Evolutionary conservation across 495 filamentous ascomycete genomes (phyloP).

Genomic region (Neurospora sp.): DNA sequence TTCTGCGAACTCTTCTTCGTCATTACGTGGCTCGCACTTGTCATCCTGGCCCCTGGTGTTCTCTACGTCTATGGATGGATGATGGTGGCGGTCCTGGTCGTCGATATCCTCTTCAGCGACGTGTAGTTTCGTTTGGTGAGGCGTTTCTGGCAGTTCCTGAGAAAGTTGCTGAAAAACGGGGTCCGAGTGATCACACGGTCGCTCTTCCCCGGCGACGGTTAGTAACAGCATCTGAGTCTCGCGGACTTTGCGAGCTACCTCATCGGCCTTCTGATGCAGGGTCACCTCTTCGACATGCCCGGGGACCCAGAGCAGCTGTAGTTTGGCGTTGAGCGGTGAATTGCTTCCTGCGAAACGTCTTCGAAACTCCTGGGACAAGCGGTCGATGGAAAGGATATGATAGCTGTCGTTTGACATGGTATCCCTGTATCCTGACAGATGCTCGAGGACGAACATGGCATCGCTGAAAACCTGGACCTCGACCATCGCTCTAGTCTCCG

Average conservation of each 20-base stretch:
- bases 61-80: no score
- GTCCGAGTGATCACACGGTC: not conserved
- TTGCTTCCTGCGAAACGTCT: not conserved
- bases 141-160: not conserved
- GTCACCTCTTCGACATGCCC: not conserved
- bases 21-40: no score
- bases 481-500: not conserved
- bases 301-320: not conserved
- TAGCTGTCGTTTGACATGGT: not conserved
- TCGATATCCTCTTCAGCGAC: not conserved
- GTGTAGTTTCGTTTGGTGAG: not conserved
- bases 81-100: no score
- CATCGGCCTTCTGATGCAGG: not conserved
- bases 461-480: not conserved
- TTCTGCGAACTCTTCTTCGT: no score
- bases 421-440: not conserved
- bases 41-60: no score
- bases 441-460: not conserved
- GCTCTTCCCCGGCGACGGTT: not conserved
- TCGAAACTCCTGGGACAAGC: not conserved
- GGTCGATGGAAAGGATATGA: not conserved
- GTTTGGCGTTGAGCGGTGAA: not conserved
- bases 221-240: not conserved
- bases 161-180: not conserved
- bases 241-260: not conserved